Percentiles rank a stretch among this genome's conserved stretches.
Conservation (phyloP, 1,139 yeast species). For the Saccharomyces hybrid region DNA sequence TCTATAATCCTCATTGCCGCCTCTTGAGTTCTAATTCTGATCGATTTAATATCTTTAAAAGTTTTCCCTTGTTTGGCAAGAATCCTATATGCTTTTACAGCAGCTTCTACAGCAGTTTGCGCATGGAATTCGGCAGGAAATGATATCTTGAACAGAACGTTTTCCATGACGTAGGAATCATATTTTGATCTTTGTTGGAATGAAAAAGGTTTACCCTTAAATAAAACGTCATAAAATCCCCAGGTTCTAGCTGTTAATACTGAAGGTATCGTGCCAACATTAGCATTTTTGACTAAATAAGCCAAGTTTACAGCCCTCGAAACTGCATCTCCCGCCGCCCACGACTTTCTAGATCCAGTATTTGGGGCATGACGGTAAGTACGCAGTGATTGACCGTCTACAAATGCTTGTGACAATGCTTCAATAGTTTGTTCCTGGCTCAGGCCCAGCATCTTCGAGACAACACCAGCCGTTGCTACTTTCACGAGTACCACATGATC, state of each 20-base stretch:
- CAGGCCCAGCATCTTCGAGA: slow-evolving; percentile 46
- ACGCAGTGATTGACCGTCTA: slow-evolving; percentile 51
- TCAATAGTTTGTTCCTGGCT: slow-evolving; percentile 45
- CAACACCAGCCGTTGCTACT: slow-evolving; percentile 56
- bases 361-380: slow-evolving; percentile 59
- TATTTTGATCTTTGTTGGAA: slow-evolving; percentile 42
- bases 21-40: slow-evolving; percentile 50
- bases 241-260: slow-evolving; percentile 49
- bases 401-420: slow-evolving; percentile 53
- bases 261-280: slow-evolving; percentile 47
- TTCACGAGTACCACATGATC: slow-evolving; percentile 54
- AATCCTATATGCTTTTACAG: slow-evolving; percentile 38
- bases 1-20: slow-evolving; percentile 55
- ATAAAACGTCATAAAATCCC: slow-evolving; percentile 56
- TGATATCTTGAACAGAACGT: slow-evolving; percentile 50
- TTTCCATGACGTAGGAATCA: slow-evolving; percentile 58
- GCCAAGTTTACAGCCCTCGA: slow-evolving; percentile 54
- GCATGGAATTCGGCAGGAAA: slow-evolving; percentile 64
- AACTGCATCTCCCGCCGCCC: slow-evolving; percentile 63
- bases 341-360: slow-evolving; percentile 54
- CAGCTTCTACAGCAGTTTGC: slow-evolving; percentile 58
- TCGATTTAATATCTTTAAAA: slow-evolving; percentile 41
- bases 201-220: slow-evolving; percentile 44
- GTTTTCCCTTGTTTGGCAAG: slow-evolving; percentile 38
- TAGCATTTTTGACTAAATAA: slow-evolving; percentile 45